phyloP scores from a whole-genome alignment of 2,329 filamentous ascomycete species.

The Aspergillaceae sp. region DNA sequence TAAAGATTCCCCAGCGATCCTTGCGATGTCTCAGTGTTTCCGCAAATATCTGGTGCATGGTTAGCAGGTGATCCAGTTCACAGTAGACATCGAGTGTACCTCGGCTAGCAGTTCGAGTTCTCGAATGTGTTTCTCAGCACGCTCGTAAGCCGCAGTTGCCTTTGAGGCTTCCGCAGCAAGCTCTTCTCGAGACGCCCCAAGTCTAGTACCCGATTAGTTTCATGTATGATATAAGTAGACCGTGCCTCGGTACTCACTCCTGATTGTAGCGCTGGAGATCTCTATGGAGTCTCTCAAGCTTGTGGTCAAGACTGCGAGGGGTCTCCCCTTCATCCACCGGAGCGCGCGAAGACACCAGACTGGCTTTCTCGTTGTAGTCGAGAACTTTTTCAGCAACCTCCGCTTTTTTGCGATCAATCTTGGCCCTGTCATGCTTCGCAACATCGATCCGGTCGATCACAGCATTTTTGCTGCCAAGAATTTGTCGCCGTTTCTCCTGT shows the following conservation, averaged over 20 bases:
- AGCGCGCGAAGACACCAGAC: constrained; percentile 49
- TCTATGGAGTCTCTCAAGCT: constrained; percentile 44
- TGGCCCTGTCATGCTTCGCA: constrained; percentile 39
- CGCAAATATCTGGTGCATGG: constrained; percentile 39
- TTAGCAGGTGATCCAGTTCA: constrained; percentile 1
- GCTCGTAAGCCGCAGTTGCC: constrained; percentile 28
- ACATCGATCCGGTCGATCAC: constrained; percentile 47
- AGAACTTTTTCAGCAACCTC: constrained; percentile 42
- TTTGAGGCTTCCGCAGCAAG: constrained; percentile 45
- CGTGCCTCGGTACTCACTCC: constrained; percentile 26
- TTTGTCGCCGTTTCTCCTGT: constrained; percentile 44
- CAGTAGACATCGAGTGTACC: constrained; percentile 20
- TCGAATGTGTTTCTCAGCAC: constrained; percentile 30
- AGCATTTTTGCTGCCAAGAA: constrained; percentile 54
- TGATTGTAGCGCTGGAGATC: constrained; percentile 52
- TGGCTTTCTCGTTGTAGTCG: constrained; percentile 49
- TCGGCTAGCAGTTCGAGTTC: constrained; percentile 30
- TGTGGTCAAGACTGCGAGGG: constrained; percentile 41
- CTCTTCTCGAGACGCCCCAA: constrained; percentile 58
- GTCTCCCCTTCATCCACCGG: constrained; percentile 59
- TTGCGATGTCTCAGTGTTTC: constrained; percentile 60
- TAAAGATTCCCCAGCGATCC: constrained; percentile 70
- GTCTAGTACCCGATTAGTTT: constrained; percentile 27
- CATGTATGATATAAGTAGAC: background rate
- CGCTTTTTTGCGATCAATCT: constrained; percentile 42